Conservation (phyloP, 352 stramenopile species). For the Phytophthora tentaculata region DNA sequence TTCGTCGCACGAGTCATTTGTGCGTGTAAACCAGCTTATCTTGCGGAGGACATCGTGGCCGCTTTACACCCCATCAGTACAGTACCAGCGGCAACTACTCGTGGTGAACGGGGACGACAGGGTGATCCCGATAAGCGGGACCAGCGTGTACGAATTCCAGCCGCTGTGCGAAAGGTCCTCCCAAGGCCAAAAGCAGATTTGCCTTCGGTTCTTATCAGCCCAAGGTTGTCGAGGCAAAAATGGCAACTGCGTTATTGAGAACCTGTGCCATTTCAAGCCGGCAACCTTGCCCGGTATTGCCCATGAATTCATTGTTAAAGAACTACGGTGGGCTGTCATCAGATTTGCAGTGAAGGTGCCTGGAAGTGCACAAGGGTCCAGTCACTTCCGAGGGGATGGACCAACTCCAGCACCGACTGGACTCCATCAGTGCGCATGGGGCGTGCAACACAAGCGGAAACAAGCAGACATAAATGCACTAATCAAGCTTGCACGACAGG, state of each 20-base stretch:
- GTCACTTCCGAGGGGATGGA: background rate
- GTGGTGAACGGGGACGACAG: background rate
- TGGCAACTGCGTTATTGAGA: background rate
- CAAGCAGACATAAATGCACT: too few relatives aligned
- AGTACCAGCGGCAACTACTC: background rate
- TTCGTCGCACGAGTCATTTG: constrained; percentile 8
- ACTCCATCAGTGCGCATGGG: too few relatives aligned
- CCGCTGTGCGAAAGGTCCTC: background rate
- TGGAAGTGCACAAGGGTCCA: background rate
- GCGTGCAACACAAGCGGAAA: too few relatives aligned
- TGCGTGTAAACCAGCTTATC: constrained; percentile 10
- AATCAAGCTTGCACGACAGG: background rate
- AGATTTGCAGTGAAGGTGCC: constrained; percentile 9
- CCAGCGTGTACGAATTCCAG: background rate
- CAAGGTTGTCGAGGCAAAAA: background rate
- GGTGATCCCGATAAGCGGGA: background rate
- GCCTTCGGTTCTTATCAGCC: background rate
- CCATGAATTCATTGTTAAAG: background rate
- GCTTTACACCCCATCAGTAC: background rate
- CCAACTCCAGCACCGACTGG: too few relatives aligned
- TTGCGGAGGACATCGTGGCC: constrained; percentile 1
- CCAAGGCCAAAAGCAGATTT: constrained; percentile 4
- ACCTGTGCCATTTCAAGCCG: background rate
- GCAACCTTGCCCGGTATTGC: background rate
- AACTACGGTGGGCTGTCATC: constrained; percentile 1